Percentiles rank a stretch among this genome's conserved stretches.
phyloP scores from a whole-genome alignment of 345 rosid species.

The Trapa incisa region DNA sequence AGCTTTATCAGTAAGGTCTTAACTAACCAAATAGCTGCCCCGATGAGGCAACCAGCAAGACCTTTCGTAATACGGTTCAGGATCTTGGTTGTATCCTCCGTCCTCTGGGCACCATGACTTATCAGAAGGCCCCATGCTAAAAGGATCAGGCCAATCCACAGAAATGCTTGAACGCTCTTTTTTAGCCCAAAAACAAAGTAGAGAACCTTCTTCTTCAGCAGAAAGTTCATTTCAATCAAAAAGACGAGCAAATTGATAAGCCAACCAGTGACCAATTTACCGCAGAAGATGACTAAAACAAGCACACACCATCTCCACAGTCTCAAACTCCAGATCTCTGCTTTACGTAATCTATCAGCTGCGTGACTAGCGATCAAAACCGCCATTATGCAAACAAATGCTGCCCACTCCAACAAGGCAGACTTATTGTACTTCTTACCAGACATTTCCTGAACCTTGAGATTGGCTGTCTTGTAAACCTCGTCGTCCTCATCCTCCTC shows the following conservation, averaged over 20 bases:
- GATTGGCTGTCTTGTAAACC: constrained; percentile 22
- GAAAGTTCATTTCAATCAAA: constrained; percentile 42
- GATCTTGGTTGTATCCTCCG: constrained; percentile 21
- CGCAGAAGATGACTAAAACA: constrained; percentile 39
- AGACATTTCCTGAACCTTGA: constrained; percentile 14
- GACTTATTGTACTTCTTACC: constrained; percentile 18
- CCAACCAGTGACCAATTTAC: constrained; percentile 45
- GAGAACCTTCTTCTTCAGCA: constrained; percentile 55
- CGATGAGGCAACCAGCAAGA: constrained; percentile 38
- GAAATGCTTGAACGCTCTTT: constrained; percentile 40
- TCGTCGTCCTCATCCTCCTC: constrained; percentile 23
- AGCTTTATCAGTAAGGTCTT: constrained; percentile 43
- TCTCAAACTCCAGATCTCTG: constrained; percentile 31
- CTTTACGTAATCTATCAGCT: constrained; percentile 15
- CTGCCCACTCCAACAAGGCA: constrained; percentile 19
- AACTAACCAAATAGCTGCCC: constrained; percentile 45
- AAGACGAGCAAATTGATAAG: constrained; percentile 37
- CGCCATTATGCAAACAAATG: constrained; percentile 23
- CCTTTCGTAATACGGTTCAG: constrained; percentile 34
- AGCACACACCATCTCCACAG: constrained; percentile 64
- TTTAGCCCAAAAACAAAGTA: constrained; percentile 55
- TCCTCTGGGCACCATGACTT: constrained; percentile 28
- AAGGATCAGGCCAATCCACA: constrained; percentile 44
- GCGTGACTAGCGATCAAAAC: constrained; percentile 31
- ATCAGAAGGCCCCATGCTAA: constrained; percentile 51